These are phyloP conservation scores for Chytriomyces sp. DNA, from an alignment of 192 early-diverging fungal genomes.

Conservation along the genomic window DNA sequence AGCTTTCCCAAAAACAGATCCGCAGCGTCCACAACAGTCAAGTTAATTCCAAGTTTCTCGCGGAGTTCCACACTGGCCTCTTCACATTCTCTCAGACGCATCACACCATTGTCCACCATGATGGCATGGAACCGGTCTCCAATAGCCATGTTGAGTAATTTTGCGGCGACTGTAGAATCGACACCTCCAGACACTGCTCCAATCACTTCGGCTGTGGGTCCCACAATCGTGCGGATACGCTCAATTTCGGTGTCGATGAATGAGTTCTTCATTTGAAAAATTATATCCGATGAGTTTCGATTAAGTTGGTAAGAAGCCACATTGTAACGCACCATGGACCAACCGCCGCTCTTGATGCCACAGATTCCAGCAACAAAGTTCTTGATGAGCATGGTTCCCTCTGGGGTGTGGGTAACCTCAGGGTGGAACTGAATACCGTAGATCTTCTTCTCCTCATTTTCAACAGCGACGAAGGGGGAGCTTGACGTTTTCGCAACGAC, in stretches of 20 bases:
- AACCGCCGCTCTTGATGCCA: constrained; percentile 71
- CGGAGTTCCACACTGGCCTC: constrained; percentile 82
- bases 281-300: background rate
- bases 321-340: constrained; percentile 82
- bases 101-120: constrained; percentile 97
- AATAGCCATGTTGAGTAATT: constrained; percentile 96
- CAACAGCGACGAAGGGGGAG: constrained; percentile 88
- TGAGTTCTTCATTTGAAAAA: constrained; percentile 43
- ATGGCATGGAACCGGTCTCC: constrained; percentile 98
- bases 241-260: constrained; percentile 98
- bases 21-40: constrained; percentile 80
- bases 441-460: constrained; percentile 76
- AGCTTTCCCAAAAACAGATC: constrained; percentile 73
- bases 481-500: constrained; percentile 86
- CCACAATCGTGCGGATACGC: constrained; percentile 89
- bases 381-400: constrained; percentile 78
- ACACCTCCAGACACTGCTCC: constrained; percentile 98
- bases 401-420: constrained; percentile 95
- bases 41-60: constrained; percentile 93
- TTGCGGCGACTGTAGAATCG: constrained; percentile 94
- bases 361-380: constrained; percentile 97
- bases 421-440: constrained; percentile 99
- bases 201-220: constrained; percentile 89
- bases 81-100: constrained; percentile 95
- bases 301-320: background rate